Conservation (phyloP, 2,329 filamentous ascomycete species). For the Pleurostoma richardsiae region DNA sequence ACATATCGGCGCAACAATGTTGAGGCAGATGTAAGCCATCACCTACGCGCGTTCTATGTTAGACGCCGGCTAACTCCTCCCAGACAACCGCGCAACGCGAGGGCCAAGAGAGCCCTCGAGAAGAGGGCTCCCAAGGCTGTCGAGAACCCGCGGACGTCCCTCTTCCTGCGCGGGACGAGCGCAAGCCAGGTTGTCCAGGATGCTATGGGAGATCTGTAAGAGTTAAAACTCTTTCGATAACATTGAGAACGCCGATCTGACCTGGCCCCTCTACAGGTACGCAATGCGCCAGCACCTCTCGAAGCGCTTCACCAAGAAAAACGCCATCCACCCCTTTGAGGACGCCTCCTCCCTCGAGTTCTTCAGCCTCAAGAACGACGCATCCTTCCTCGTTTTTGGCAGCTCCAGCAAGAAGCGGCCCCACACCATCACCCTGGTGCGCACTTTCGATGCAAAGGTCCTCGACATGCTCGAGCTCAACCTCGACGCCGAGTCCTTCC, state of each 20-base stretch:
- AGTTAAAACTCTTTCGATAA: too few species aligned
- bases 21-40: conserved; percentile 40
- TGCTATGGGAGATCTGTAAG: conserved; percentile 71
- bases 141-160: conserved; percentile 85
- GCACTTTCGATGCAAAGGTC: conserved; percentile 80
- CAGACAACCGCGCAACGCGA: conserved; percentile 65
- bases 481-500: conserved; percentile 69
- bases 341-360: conserved; percentile 85
- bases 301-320: conserved; percentile 96
- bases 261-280: conserved; percentile 23
- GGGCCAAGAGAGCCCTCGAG: conserved; percentile 91
- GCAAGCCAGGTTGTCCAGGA: conserved; percentile 80
- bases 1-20: conserved; percentile 23
- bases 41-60: too few species aligned
- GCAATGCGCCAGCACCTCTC: conserved; percentile 78
- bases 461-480: conserved; percentile 93
- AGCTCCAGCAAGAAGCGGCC: conserved; percentile 92
- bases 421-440: conserved; percentile 76
- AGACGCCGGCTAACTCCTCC: neutral
- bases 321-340: conserved; percentile 91
- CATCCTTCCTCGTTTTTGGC: conserved; percentile 77
- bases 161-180: conserved; percentile 83
- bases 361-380: conserved; percentile 94
- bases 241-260: too few species aligned
- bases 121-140: conserved; percentile 83